A percentile compares a stretch with the other conserved stretches of the same genome.
Conservation (phyloP, 352 stramenopile species). For the Phytophthora capsici region DNA sequence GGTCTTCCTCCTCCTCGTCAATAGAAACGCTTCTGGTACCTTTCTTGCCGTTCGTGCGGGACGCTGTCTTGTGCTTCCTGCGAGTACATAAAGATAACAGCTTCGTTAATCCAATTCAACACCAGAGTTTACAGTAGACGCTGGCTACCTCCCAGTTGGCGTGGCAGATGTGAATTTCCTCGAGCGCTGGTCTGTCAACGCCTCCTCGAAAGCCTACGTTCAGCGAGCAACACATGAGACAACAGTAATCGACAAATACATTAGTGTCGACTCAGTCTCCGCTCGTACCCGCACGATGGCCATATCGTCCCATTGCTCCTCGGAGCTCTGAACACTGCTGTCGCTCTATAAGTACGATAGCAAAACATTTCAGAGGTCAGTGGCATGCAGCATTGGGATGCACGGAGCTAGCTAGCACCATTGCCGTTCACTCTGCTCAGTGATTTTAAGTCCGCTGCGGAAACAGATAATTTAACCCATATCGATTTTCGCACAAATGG, state of each 20-base stretch:
- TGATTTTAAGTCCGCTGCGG: not conserved
- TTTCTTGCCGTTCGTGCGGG: conserved; percentile 26
- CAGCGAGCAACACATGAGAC: not conserved
- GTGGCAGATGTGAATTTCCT: conserved; percentile 21
- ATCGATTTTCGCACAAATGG: conserved; percentile 22
- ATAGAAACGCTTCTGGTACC: conserved; percentile 28
- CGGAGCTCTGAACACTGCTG: conserved; percentile 47
- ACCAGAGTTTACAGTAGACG: conserved; percentile 8
- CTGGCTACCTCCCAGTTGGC: conserved; percentile 16
- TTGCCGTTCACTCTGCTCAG: not conserved
- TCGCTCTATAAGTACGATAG: conserved; percentile 36
- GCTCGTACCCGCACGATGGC: conserved; percentile 71
- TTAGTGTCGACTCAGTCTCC: not conserved
- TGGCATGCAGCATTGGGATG: not conserved
- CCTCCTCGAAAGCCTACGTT: conserved; percentile 76
- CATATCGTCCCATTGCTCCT: conserved; percentile 86
- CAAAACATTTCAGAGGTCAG: conserved; percentile 6
- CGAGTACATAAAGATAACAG: not conserved
- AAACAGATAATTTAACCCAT: conserved; percentile 17
- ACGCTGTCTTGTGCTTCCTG: conserved; percentile 34
- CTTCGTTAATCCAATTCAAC: not conserved
- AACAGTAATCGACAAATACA: not conserved
- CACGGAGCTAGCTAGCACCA: not conserved
- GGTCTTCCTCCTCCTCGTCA: conserved; percentile 26
- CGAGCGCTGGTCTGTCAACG: conserved; percentile 53